Conservation (phyloP, 2,329 filamentous ascomycete genomes). For the Trichoderma breve region DNA sequence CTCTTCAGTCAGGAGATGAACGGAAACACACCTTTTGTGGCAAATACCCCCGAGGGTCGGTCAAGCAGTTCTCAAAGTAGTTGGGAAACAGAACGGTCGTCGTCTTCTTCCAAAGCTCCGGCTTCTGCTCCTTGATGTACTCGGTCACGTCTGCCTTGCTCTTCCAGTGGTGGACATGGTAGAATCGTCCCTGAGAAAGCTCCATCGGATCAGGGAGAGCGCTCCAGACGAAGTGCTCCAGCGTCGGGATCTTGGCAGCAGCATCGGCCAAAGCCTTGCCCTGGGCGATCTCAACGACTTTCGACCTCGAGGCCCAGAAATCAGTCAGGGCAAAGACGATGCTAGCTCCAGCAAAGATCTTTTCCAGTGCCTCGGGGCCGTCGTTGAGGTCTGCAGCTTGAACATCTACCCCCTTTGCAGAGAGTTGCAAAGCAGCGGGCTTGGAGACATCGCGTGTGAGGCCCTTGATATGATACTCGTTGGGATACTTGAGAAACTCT, state of each 20-base stretch:
- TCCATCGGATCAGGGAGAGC: background rate
- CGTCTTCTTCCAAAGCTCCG: background rate
- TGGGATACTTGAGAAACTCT: background rate
- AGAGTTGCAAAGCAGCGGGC: background rate
- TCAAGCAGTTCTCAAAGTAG: background rate
- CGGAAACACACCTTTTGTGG: background rate
- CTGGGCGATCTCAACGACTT: background rate
- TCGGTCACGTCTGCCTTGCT: background rate
- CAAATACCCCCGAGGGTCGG: background rate
- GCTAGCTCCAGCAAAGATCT: background rate
- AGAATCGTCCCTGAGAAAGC: background rate
- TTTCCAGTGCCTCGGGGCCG: background rate
- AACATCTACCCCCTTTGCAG: background rate
- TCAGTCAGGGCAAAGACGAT: background rate
- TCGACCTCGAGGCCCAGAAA: background rate
- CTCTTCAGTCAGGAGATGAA: background rate
- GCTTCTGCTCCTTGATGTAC: background rate
- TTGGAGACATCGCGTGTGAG: background rate
- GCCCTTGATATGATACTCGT: background rate
- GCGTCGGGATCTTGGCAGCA: background rate
- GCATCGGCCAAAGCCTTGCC: background rate
- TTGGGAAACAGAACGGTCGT: background rate
- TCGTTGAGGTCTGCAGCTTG: background rate
- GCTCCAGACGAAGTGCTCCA: background rate
- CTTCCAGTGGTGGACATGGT: constrained; percentile 2